These are phyloP conservation scores for Aureobasidium vineae DNA, from an alignment of 2,329 filamentous ascomycete genomes.

Conservation along the genomic window DNA sequence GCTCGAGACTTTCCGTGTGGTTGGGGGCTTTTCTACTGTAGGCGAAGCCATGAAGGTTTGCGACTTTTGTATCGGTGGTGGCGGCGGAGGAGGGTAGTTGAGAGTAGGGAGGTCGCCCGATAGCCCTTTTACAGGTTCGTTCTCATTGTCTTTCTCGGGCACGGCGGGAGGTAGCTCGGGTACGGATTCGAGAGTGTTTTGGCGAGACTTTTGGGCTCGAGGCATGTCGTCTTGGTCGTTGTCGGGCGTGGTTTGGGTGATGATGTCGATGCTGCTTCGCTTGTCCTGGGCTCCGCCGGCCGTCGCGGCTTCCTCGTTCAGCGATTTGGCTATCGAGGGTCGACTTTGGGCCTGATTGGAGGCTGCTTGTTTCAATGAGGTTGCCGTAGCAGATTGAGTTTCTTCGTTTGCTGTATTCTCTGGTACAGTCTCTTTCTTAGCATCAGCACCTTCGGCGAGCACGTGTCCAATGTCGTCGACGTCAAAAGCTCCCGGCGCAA, in stretches of 20 bases:
- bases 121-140: conserved; percentile 60
- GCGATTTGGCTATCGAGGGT: conserved; percentile 29
- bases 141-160: conserved; percentile 28
- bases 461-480: conserved; percentile 27
- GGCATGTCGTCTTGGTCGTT: conserved; percentile 8
- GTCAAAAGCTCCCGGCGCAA: conserved; percentile 1
- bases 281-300: conserved; percentile 28
- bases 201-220: background rate
- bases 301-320: conserved; percentile 21
- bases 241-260: background rate
- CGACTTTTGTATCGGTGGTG: conserved; percentile 35
- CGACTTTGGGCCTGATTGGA: conserved; percentile 30
- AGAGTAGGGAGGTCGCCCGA: conserved; percentile 70
- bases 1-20: conserved; percentile 72
- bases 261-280: conserved; percentile 31
- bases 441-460: conserved; percentile 34
- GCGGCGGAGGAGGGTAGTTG: conserved; percentile 41
- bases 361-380: conserved; percentile 23
- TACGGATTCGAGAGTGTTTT: conserved; percentile 22
- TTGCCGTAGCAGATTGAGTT: background rate
- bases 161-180: conserved; percentile 29
- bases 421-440: conserved; percentile 32
- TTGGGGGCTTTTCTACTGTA: conserved; percentile 34
- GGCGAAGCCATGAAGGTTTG: background rate
- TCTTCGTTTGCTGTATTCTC: conserved; percentile 41